phyloP scores from a whole-genome alignment of 495 filamentous ascomycete species.

The Umbilicaria muhlenbergii region DNA sequence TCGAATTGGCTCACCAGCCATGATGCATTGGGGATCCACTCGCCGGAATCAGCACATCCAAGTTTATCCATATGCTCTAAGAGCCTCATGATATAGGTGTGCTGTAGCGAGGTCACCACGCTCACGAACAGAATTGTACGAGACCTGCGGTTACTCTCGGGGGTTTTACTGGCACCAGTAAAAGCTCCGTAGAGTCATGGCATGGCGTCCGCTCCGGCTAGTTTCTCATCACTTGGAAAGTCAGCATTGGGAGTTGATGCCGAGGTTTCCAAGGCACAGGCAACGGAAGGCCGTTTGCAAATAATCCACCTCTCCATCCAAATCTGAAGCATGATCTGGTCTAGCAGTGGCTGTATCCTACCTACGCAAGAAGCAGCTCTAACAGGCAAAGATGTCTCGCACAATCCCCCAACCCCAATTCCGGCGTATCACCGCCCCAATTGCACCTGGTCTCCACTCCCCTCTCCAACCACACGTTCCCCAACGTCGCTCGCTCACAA shows the following conservation, averaged over 20 bases:
- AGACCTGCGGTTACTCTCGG: conserved; percentile 11
- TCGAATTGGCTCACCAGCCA: not conserved
- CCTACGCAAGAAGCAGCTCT: conserved; percentile 22
- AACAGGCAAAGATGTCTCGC: conserved; percentile 24
- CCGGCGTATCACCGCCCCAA: conserved; percentile 1
- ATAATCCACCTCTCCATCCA: not conserved
- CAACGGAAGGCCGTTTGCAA: not conserved
- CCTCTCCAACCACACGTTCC: conserved; percentile 22
- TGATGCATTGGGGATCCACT: conserved; percentile 24
- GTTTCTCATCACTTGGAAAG: not conserved
- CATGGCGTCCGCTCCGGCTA: conserved; percentile 15
- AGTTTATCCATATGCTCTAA: conserved; percentile 17
- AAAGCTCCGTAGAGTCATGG: conserved; percentile 15
- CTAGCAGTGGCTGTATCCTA: conserved; percentile 20
- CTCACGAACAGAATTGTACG: conserved; percentile 15
- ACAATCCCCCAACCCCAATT: conserved; percentile 24
- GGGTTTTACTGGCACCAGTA: conserved; percentile 5
- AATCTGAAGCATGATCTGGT: not conserved
- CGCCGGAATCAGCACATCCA: conserved; percentile 30
- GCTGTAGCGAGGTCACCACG: conserved; percentile 31
- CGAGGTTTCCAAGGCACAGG: not conserved
- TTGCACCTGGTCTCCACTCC: conserved; percentile 25
- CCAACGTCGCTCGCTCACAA: conserved; percentile 20
- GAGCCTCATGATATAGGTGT: conserved; percentile 1
- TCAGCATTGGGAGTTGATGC: not conserved